A percentile compares a stretch with the other conserved stretches of the same genome.
These are phyloP conservation scores for Flaveria sonorensis DNA, from an alignment of 129 eudicot genomes.

Conservation along the genomic window DNA sequence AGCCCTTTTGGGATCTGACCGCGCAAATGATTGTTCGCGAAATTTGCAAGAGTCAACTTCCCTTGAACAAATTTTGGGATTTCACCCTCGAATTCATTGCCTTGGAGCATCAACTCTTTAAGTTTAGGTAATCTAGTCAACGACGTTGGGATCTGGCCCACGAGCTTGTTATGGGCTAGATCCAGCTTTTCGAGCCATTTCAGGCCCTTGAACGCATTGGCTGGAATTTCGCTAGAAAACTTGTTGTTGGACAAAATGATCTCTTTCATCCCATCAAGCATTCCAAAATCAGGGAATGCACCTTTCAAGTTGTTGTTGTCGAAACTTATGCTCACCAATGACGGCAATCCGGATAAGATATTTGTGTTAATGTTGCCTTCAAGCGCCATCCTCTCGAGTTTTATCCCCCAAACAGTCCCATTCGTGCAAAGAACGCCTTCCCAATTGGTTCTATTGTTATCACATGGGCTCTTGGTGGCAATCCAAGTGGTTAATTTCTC, in stretches of 20 bases:
- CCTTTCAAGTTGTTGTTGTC: conserved; percentile 62
- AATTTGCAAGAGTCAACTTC: conserved; percentile 37
- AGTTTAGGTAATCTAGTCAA: conserved; percentile 54
- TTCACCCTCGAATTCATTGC: conserved; percentile 57
- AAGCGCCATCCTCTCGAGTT: conserved; percentile 62
- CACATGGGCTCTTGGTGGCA: conserved; percentile 47
- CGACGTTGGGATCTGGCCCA: conserved; percentile 58
- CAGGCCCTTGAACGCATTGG: conserved; percentile 56
- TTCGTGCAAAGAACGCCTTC: conserved; percentile 54
- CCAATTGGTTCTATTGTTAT: conserved; percentile 50
- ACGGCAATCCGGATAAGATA: conserved; percentile 35
- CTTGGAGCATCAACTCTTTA: conserved; percentile 50
- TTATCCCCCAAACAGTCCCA: conserved; percentile 55
- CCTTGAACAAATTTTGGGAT: conserved; percentile 48
- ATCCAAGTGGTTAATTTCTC: conserved; percentile 51
- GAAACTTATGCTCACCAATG: conserved; percentile 55
- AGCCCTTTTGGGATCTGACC: conserved; percentile 67
- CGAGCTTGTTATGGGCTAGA: conserved; percentile 49
- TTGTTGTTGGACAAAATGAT: conserved; percentile 56
- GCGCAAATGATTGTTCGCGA: conserved; percentile 55
- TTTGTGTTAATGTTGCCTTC: conserved; percentile 55
- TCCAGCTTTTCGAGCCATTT: conserved; percentile 49
- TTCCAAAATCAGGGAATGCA: conserved; percentile 48
- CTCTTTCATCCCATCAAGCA: conserved; percentile 31
- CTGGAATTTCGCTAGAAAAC: conserved; percentile 51